Percentiles rank a stretch among this genome's conserved stretches.
Evolutionary conservation across 2,329 filamentous ascomycete genomes (phyloP).

Genomic region (Bisporella sp.): DNA sequence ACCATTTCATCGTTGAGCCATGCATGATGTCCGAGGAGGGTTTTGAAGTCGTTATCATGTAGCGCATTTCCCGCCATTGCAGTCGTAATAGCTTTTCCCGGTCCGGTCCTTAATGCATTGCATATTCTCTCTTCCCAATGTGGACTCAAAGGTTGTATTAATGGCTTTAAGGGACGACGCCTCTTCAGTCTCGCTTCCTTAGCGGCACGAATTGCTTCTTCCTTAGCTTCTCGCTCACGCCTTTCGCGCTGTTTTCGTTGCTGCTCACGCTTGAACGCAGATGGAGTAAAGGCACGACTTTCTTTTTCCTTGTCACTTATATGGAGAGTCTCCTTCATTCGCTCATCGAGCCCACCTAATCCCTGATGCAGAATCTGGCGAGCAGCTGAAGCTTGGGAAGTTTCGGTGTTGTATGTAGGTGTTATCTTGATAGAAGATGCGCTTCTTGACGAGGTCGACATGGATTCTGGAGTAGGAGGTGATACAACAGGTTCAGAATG

Average conservation of each 20-base stretch:
- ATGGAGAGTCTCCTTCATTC: too few relatives aligned
- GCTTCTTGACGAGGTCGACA: neutral
- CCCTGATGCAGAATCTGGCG: neutral
- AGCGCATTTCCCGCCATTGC: conserved; percentile 45
- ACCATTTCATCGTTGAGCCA: conserved; percentile 78
- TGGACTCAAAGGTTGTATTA: conserved; percentile 25
- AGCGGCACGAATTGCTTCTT: conserved; percentile 12
- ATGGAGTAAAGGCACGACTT: neutral
- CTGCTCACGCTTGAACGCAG: neutral
- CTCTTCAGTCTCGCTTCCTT: conserved; percentile 21
- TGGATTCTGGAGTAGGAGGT: conserved; percentile 8
- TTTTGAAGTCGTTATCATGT: conserved; percentile 53
- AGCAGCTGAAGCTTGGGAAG: neutral
- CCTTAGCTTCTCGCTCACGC: conserved; percentile 7
- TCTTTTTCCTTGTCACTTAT: too few relatives aligned
- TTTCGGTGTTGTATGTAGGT: too few relatives aligned
- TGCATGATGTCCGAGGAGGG: conserved; percentile 44
- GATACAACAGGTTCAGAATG: neutral
- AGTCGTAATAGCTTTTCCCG: conserved; percentile 32
- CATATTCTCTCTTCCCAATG: conserved; percentile 34
- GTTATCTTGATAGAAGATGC: too few relatives aligned
- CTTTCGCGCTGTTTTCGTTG: neutral
- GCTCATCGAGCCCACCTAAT: too few relatives aligned
- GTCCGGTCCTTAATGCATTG: conserved; percentile 20
- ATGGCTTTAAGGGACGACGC: conserved; percentile 13